A percentile compares a stretch with the other conserved stretches of the same genome.
phyloP scores from a whole-genome alignment of 176 grass and related monocot genomes.

The Cenchrus americanus region DNA sequence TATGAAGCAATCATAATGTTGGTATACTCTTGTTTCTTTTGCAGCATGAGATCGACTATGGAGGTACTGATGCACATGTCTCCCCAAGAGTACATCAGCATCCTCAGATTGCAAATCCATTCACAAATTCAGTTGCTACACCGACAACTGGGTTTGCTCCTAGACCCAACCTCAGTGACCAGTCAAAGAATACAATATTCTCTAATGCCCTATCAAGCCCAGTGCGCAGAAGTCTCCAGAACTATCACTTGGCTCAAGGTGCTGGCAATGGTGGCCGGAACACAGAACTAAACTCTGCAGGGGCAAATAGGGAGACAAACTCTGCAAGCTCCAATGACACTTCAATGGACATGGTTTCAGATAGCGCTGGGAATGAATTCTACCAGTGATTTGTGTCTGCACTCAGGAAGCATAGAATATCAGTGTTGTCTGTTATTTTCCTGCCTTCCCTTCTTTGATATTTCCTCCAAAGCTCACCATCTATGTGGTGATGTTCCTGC shows the following conservation, averaged over 20 bases:
- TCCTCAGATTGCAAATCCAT: constrained; percentile 47
- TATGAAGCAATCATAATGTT: constrained; percentile 13
- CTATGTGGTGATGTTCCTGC: neutral
- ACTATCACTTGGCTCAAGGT: constrained; percentile 63
- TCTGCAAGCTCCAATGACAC: constrained; percentile 71
- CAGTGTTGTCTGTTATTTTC: constrained; percentile 23
- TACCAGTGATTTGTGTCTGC: constrained; percentile 30
- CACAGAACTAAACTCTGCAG: constrained; percentile 51
- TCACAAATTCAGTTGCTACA: constrained; percentile 52
- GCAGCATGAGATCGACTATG: constrained; percentile 88
- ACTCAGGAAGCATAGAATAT: constrained; percentile 11
- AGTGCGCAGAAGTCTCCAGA: constrained; percentile 64
- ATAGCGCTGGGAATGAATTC: constrained; percentile 51
- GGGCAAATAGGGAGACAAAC: constrained; percentile 60
- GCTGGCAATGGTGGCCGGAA: constrained; percentile 60
- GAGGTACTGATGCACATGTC: constrained; percentile 63
- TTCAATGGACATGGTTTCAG: constrained; percentile 82
- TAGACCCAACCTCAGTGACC: constrained; percentile 55
- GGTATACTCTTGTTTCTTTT: constrained; percentile 35
- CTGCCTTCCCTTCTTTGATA: neutral
- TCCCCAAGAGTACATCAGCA: constrained; percentile 63
- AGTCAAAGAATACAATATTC: constrained; percentile 76
- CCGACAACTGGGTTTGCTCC: constrained; percentile 46
- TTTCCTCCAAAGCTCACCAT: constrained; percentile 33
- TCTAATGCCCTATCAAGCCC: constrained; percentile 79